phyloP scores from a whole-genome alignment of 2,329 filamentous ascomycete species.

The Penicillium sp. region DNA sequence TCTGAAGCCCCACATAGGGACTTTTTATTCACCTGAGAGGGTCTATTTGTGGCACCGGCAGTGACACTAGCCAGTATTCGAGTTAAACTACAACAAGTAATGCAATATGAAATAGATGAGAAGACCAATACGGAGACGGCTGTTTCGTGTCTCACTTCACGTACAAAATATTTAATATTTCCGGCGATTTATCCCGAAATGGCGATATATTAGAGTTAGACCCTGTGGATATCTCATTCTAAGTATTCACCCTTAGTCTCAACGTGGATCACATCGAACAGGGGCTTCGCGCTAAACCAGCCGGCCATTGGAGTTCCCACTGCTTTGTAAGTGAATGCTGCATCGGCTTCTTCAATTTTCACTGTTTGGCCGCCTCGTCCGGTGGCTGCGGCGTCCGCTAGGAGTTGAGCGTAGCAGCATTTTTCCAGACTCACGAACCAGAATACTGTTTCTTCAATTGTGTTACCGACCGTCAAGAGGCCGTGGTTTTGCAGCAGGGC shows the following conservation, averaged over 20 bases:
- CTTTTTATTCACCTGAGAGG: not conserved
- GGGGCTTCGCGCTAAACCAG: slow-evolving; percentile 69
- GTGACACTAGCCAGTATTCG: not conserved
- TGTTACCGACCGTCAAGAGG: slow-evolving; percentile 51
- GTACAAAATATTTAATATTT: too few relatives aligned
- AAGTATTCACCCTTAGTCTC: slow-evolving; percentile 60
- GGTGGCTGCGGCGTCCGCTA: slow-evolving; percentile 53
- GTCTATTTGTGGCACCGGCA: not conserved
- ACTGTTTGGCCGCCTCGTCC: slow-evolving; percentile 64
- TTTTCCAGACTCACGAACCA: slow-evolving; percentile 57
- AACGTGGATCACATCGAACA: slow-evolving; percentile 68
- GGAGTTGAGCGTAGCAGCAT: slow-evolving; percentile 54
- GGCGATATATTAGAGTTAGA: not conserved
- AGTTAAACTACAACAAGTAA: not conserved
- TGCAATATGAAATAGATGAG: not conserved
- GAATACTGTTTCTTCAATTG: slow-evolving; percentile 54
- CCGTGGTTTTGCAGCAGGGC: slow-evolving; percentile 57
- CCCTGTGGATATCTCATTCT: slow-evolving; percentile 31
- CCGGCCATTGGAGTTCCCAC: slow-evolving; percentile 63
- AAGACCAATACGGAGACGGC: not conserved
- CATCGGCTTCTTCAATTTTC: slow-evolving; percentile 68
- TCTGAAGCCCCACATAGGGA: not conserved
- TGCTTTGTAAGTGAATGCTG: slow-evolving; percentile 64
- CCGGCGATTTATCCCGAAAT: not conserved
- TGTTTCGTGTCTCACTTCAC: too few relatives aligned